Evolutionary conservation across 2,329 filamentous ascomycete species (phyloP).

Genomic region (Hymenoscyphus fraxineus): DNA sequence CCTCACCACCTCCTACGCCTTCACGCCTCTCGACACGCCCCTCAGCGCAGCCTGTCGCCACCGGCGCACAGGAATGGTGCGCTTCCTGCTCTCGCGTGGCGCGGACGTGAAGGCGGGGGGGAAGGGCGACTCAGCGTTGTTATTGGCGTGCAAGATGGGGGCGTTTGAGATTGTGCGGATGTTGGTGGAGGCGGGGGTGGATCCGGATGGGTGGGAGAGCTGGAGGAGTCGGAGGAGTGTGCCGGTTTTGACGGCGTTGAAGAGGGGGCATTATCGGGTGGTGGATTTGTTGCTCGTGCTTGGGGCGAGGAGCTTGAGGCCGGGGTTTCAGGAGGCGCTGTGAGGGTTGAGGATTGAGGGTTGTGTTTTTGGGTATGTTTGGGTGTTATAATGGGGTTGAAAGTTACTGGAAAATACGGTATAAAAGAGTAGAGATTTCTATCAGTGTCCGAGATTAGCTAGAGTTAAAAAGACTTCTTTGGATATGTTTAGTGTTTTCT

Average conservation of each 20-base stretch:
- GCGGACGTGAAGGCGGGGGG: slow-evolving; percentile 1
- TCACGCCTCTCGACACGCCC: not conserved
- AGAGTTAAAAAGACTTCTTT: no score
- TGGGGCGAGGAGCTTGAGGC: slow-evolving; percentile 3
- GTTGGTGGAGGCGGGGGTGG: slow-evolving; percentile 1
- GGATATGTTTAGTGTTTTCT: no score
- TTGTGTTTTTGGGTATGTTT: not conserved
- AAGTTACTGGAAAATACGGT: no score
- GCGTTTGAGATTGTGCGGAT: not conserved
- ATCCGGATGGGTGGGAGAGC: not conserved
- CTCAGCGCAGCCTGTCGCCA: not conserved
- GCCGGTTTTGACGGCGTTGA: slow-evolving; percentile 1
- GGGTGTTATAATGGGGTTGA: not conserved
- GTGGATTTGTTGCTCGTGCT: not conserved
- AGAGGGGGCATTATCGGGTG: not conserved
- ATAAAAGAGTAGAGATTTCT: not conserved
- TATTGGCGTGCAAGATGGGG: slow-evolving; percentile 5
- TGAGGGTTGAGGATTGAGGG: not conserved
- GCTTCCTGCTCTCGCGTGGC: not conserved
- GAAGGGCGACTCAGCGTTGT: not conserved
- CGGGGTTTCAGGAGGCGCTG: not conserved
- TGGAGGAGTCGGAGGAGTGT: not conserved
- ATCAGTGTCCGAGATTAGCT: no score
- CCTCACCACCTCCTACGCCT: not conserved
- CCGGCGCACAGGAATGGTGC: not conserved